Percentiles rank a stretch among this genome's conserved stretches.
These are phyloP conservation scores for Aspergillus niger DNA, from an alignment of 2,329 filamentous ascomycete species.

Conservation along the genomic window DNA sequence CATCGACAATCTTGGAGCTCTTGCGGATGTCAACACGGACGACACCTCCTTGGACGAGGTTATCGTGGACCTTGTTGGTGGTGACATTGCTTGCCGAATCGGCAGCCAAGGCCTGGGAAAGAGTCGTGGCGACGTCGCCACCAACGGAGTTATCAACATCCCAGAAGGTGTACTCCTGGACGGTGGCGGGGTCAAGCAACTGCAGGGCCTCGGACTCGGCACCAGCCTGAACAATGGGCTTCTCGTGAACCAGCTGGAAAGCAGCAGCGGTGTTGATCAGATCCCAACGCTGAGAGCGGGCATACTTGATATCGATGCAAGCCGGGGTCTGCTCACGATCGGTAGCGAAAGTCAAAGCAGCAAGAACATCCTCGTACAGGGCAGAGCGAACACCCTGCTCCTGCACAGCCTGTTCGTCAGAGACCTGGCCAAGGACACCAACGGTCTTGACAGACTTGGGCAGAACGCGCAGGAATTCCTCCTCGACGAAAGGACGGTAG, in stretches of 20 bases:
- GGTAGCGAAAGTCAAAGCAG: slow-evolving; percentile 76
- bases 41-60: slow-evolving; percentile 70
- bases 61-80: slow-evolving; percentile 62
- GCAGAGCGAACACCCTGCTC: slow-evolving; percentile 79
- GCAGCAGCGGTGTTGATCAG: slow-evolving; percentile 47
- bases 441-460: slow-evolving; percentile 74
- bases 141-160: slow-evolving; percentile 75
- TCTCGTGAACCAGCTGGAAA: slow-evolving; percentile 49
- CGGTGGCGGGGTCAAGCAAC: slow-evolving; percentile 55
- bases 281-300: slow-evolving; percentile 68
- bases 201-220: slow-evolving; percentile 51
- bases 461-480: slow-evolving; percentile 82
- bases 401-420: slow-evolving; percentile 68
- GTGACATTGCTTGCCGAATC: slow-evolving; percentile 65
- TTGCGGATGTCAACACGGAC: slow-evolving; percentile 82
- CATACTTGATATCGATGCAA: slow-evolving; percentile 86
- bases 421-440: slow-evolving; percentile 86
- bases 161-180: slow-evolving; percentile 92
- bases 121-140: slow-evolving; percentile 62
- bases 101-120: slow-evolving; percentile 62
- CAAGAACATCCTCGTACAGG: slow-evolving; percentile 88
- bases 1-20: slow-evolving; percentile 79
- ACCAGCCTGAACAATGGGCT: slow-evolving; percentile 40
- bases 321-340: slow-evolving; percentile 64
- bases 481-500: slow-evolving; percentile 93